Evolutionary conservation across 441 rosid genomes (phyloP), one percentile per base, ranked within the genome.

Genomic region (Croton setiger): DNA sequence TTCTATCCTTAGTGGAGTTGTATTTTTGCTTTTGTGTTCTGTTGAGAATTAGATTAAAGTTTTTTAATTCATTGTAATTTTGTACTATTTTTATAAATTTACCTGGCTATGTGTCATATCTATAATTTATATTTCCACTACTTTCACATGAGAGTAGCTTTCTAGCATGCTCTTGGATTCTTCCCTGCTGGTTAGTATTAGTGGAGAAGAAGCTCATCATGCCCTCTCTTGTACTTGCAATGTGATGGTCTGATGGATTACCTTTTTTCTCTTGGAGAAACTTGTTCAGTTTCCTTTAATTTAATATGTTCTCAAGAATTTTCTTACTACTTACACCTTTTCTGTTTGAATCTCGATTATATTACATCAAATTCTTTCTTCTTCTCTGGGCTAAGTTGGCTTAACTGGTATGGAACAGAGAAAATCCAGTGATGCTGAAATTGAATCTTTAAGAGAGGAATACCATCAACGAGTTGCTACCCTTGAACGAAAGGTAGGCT

Each of bases 381-480:
- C 23, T 55, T 55, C 39, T 7, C 39, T 41, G 27, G 5, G 15
- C 60, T 47, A 44, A 52, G 17, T 20, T 64, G 5, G 35, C 59
- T 56, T 63, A 73, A 76, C 31, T 52, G 66, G 75, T 77, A 36
- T 80, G 85, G 56, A 73, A 75, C 92, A 93, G 99, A 88, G 90
- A 76, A 92, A 91, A 84, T 79, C 96, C 67, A 88, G 66, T 74
- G 98, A 89, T 53, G 97, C 96, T 5, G 99, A 96, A 85, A 76
- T 96, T 56, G 98, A 96, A 82, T 87, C 98, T 71, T 82, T 96
- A 83, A 85, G 96, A 71, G 99, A 93, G 82, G 98, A 93, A 85
- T 96, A 91, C 80, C 98, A 89, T 85, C 99, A 96, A 82, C 86
- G 96, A 83, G 90, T 93, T 83, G 87, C 94, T 61, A 83, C 89